A percentile compares a stretch with the other conserved stretches of the same genome.
These are phyloP conservation scores for Sphaerulina populicola DNA, from an alignment of 2,329 filamentous ascomycete species.

Conservation along the genomic window DNA sequence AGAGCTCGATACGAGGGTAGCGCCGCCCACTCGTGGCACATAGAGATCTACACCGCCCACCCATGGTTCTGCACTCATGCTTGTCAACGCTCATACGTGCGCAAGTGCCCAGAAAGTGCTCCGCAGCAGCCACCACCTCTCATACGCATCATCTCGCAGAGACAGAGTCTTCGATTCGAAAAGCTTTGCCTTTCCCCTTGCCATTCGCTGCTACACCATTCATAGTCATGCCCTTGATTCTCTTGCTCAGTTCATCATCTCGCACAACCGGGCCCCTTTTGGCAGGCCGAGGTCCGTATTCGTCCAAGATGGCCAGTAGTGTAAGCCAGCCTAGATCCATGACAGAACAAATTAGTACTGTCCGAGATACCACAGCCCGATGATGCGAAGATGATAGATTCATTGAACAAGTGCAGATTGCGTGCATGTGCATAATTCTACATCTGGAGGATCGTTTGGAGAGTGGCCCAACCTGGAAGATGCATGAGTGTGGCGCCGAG, in stretches of 20 bases:
- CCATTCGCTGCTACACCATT: background rate
- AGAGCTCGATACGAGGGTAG: too few species aligned
- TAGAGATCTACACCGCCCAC: too few species aligned
- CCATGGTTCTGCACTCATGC: too few species aligned
- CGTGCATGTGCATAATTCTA: constrained; percentile 15
- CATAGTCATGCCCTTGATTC: constrained; percentile 21
- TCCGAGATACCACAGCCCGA: constrained; percentile 5
- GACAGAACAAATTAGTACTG: constrained; percentile 19
- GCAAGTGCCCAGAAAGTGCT: too few species aligned
- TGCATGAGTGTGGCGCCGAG: constrained; percentile 77
- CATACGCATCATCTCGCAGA: background rate
- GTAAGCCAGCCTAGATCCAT: constrained; percentile 29
- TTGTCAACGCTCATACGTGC: too few species aligned
- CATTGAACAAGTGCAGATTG: constrained; percentile 7
- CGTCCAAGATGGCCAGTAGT: constrained; percentile 76
- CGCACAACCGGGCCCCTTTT: constrained; percentile 28
- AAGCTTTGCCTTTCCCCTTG: background rate
- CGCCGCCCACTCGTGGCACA: too few species aligned
- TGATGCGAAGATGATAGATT: background rate
- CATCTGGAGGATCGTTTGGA: constrained; percentile 71
- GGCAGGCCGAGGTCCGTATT: constrained; percentile 82
- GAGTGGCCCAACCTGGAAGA: constrained; percentile 85
- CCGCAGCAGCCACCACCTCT: background rate
- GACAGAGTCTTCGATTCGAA: background rate
- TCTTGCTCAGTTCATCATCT: constrained; percentile 25